A percentile compares a stretch with the other conserved stretches of the same genome.
These are phyloP conservation scores for Penicillium waksmanii DNA, from an alignment of 495 filamentous ascomycete genomes.

Conservation along the genomic window DNA sequence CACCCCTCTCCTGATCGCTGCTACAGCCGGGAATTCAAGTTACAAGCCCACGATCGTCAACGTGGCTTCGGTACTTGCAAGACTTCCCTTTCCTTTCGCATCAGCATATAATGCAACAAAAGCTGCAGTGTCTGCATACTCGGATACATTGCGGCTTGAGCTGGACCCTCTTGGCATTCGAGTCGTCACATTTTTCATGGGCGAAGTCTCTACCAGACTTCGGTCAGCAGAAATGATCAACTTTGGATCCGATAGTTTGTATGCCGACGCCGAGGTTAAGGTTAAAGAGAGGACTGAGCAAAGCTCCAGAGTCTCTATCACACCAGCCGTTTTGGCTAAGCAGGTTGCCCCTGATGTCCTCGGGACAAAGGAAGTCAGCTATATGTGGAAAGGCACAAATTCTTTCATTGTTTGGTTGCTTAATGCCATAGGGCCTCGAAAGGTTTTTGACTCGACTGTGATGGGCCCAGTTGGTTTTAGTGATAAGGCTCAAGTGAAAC, in stretches of 20 bases:
- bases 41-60: constrained; percentile 4
- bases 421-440: constrained; percentile 7
- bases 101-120: constrained; percentile 7
- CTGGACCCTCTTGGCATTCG: constrained; percentile 6
- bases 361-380: not conserved
- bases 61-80: constrained; percentile 1
- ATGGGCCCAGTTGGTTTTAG: not conserved
- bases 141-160: constrained; percentile 7
- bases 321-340: constrained; percentile 6
- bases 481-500: too few relatives aligned
- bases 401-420: constrained; percentile 3
- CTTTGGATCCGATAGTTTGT: constrained; percentile 6
- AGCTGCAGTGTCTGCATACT: constrained; percentile 7
- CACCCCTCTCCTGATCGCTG: constrained; percentile 6
- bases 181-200: constrained; percentile 9
- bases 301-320: not conserved
- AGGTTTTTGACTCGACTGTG: constrained; percentile 4
- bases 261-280: not conserved
- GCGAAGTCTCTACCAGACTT: constrained; percentile 6
- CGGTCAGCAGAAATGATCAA: constrained; percentile 3
- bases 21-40: not conserved
- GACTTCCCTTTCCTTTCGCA: constrained; percentile 1
- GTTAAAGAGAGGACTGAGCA: constrained; percentile 3
- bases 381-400: constrained; percentile 8
- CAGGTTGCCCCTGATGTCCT: not conserved